Base-by-base conservation (phyloP, 2,329 filamentous ascomycete species). In the Colletotrichum camelliae region DNA sequence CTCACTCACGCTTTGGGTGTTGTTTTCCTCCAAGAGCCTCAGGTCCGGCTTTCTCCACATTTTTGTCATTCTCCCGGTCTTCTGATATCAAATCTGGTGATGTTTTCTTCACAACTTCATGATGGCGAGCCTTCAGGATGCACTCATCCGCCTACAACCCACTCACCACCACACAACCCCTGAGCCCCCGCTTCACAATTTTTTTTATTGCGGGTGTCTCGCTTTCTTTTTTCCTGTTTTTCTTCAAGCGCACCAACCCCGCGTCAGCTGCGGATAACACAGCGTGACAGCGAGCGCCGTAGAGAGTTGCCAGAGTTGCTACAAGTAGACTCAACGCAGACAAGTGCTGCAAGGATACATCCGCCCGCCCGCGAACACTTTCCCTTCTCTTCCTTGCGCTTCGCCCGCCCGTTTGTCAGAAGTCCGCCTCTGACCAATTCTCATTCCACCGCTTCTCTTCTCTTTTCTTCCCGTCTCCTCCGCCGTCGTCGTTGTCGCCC, bases 401-500 rank as follows among this genome's bases (percentile, higher is more conserved):
- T 48, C 57, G 35, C 27, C 55, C 8, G 7, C 33, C 29, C 35
- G 67, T 60, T 27, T 67, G 33, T 37, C 13, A 33, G 72, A 21
- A n/a, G 15, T 31, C 24, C 43, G 43, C 43, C 43, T 37, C 37
- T 71, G 60, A 31, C 39, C 65, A 35, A 72, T 70, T 37, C 31
- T 39, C 79, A 79, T 81, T 80, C 72, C 78, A 77, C 77, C 72
- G 75, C 75, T 77, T 76, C 77, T 78, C 43, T 58, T 57, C 55
- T 21, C 29, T 48, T 67, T 62, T 70, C 15, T 27, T 24, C 13
- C 31, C 58, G 29, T 61, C 31, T 52, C 18, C 18, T 21, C 27
- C 58, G 52, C 24, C 39, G n/a, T 52, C 43, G 43, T 31, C 58
- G 65, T 65, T 48, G 64, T 73, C 39, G 31, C 58, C 43, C 68